phyloP scores from a whole-genome alignment of 2,329 filamentous ascomycete genomes.

The Amesomyces nigricolor region DNA sequence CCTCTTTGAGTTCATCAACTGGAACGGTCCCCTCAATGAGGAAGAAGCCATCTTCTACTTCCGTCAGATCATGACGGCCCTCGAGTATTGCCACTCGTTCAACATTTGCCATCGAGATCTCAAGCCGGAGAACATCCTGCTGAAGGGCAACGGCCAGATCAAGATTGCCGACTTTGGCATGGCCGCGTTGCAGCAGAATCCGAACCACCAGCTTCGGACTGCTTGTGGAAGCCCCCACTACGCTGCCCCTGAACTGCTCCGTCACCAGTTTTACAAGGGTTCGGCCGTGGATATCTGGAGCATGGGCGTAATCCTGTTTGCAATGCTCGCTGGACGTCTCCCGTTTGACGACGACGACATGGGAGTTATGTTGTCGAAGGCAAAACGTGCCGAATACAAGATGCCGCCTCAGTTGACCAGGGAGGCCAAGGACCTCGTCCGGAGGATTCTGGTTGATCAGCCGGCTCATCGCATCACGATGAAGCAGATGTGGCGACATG shows the following conservation, averaged over 20 bases:
- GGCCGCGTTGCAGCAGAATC: constrained; percentile 82
- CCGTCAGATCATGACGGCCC: constrained; percentile 84
- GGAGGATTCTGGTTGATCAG: constrained; percentile 70
- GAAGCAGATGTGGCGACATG: constrained; percentile 77
- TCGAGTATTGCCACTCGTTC: constrained; percentile 89
- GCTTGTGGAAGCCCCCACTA: constrained; percentile 97
- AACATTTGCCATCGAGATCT: constrained; percentile 95
- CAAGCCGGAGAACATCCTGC: constrained; percentile 93
- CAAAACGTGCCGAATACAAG: constrained; percentile 54
- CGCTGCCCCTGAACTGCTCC: constrained; percentile 85
- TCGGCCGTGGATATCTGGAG: constrained; percentile 93
- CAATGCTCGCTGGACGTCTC: constrained; percentile 74
- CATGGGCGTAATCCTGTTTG: constrained; percentile 82
- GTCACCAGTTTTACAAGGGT: constrained; percentile 70
- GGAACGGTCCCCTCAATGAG: constrained; percentile 68
- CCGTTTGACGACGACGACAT: constrained; percentile 72
- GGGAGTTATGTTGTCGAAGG: constrained; percentile 55
- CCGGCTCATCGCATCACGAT: constrained; percentile 76
- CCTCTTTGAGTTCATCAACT: constrained; percentile 79
- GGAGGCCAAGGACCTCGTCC: constrained; percentile 73
- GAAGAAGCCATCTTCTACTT: constrained; percentile 79
- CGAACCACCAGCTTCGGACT: constrained; percentile 72
- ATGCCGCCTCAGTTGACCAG: constrained; percentile 57
- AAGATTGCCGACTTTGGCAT: constrained; percentile 98
- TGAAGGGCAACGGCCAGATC: constrained; percentile 69